These are phyloP conservation scores for Fulvia fulva DNA, from an alignment of 2,329 filamentous ascomycete species.

Conservation along the genomic window DNA sequence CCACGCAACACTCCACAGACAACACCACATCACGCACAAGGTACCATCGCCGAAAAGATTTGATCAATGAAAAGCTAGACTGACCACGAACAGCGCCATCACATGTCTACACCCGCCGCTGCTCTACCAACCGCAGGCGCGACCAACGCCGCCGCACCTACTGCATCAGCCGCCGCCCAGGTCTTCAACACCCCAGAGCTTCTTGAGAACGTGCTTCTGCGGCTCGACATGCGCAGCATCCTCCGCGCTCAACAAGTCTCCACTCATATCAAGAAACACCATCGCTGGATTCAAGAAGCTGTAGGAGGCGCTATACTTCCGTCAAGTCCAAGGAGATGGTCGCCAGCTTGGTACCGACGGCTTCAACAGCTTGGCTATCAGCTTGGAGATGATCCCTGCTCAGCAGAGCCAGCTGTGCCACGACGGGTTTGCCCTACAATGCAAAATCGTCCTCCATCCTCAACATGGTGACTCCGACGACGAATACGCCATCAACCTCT, in stretches of 20 bases:
- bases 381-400: background rate
- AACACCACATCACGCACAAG: too few relatives aligned
- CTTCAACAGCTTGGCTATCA: background rate
- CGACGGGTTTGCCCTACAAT: background rate
- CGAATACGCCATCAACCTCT: background rate
- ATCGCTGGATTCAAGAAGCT: background rate
- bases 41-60: too few relatives aligned
- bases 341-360: background rate
- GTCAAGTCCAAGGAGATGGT: background rate
- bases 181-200: slow-evolving; percentile 4
- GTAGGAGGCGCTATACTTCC: background rate
- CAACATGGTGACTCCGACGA: background rate
- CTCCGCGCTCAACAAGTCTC: slow-evolving; percentile 7
- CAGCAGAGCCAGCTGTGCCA: background rate
- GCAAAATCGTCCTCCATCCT: too few relatives aligned
- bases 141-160: background rate
- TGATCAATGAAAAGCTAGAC: too few relatives aligned
- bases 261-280: background rate
- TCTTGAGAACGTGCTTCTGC: background rate
- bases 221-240: background rate
- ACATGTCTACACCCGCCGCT: background rate
- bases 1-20: too few relatives aligned
- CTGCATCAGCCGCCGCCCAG: background rate
- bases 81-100: too few relatives aligned
- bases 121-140: background rate